These are phyloP conservation scores for Aspergillus luchuensis DNA, from an alignment of 2,329 filamentous ascomycete species.

Conservation along the genomic window DNA sequence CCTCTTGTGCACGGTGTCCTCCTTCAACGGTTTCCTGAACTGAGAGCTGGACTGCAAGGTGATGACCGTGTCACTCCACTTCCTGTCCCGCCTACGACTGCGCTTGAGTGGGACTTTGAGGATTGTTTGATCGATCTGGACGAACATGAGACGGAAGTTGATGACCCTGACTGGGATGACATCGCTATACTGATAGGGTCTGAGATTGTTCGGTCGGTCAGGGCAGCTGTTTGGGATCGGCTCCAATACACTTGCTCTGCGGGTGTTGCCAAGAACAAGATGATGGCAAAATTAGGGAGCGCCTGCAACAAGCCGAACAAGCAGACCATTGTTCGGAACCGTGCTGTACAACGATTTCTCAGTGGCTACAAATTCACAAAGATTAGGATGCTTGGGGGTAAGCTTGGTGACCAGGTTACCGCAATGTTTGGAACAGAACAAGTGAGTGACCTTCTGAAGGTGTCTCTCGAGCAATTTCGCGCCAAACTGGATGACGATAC, in stretches of 20 bases:
- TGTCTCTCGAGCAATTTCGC: slow-evolving; percentile 75
- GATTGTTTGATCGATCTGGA: slow-evolving; percentile 83
- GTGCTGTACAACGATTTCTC: slow-evolving; percentile 78
- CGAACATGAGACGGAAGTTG: slow-evolving; percentile 68
- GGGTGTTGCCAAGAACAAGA: slow-evolving; percentile 87
- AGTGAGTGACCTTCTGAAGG: slow-evolving; percentile 71
- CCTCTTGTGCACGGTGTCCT: slow-evolving; percentile 77
- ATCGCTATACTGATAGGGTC: slow-evolving; percentile 82
- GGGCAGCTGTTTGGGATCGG: slow-evolving; percentile 66
- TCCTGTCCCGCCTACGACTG: slow-evolving; percentile 71
- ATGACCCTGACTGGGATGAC: slow-evolving; percentile 96
- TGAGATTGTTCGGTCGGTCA: slow-evolving; percentile 79
- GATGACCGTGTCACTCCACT: slow-evolving; percentile 59
- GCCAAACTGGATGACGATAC: slow-evolving; percentile 79
- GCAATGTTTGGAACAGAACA: slow-evolving; percentile 79
- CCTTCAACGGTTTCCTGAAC: slow-evolving; percentile 73
- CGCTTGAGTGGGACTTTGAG: slow-evolving; percentile 73
- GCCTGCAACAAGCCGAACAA: slow-evolving; percentile 90
- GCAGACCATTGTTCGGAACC: slow-evolving; percentile 89
- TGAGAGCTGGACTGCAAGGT: slow-evolving; percentile 60
- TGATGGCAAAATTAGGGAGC: slow-evolving; percentile 91
- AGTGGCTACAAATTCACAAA: slow-evolving; percentile 89
- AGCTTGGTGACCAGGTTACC: slow-evolving; percentile 83
- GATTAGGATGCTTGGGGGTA: slow-evolving; percentile 91
- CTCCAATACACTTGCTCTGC: slow-evolving; percentile 90